phyloP scores from a whole-genome alignment of 2,329 filamentous ascomycete genomes.

The Fusarium mundagurra region DNA sequence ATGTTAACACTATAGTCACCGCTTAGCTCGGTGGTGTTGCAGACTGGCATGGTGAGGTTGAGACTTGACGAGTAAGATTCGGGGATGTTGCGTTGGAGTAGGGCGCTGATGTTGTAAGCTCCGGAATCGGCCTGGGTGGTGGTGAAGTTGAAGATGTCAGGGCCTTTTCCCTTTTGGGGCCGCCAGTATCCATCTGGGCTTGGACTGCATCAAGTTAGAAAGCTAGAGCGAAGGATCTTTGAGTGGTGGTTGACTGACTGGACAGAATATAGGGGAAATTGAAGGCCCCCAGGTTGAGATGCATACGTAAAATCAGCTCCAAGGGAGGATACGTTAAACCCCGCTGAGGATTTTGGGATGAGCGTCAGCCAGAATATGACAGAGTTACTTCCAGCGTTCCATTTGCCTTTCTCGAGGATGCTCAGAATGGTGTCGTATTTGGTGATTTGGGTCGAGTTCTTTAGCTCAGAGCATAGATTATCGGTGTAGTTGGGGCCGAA shows the following conservation, averaged over 20 bases:
- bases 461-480: neutral
- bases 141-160: neutral
- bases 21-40: neutral
- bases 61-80: neutral
- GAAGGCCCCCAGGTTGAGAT: neutral
- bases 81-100: fast-evolving
- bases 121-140: neutral
- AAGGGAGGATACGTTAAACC: neutral
- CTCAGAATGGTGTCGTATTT: slow-evolving; percentile 8
- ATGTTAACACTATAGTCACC: neutral
- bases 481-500: neutral
- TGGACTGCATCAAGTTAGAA: neutral
- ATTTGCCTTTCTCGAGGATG: neutral
- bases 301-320: neutral
- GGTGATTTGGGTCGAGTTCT: neutral
- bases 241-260: neutral
- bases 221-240: too few species aligned
- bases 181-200: neutral
- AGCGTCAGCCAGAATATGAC: slow-evolving; percentile 8
- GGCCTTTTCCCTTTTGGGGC: fast-evolving
- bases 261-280: neutral
- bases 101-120: neutral
- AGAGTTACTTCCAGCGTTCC: slow-evolving; percentile 2
- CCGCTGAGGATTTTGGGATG: neutral
- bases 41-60: neutral